These are phyloP conservation scores for Boletus reticulatus DNA, from an alignment of 768 basidiomycete genomes.

Conservation along the genomic window DNA sequence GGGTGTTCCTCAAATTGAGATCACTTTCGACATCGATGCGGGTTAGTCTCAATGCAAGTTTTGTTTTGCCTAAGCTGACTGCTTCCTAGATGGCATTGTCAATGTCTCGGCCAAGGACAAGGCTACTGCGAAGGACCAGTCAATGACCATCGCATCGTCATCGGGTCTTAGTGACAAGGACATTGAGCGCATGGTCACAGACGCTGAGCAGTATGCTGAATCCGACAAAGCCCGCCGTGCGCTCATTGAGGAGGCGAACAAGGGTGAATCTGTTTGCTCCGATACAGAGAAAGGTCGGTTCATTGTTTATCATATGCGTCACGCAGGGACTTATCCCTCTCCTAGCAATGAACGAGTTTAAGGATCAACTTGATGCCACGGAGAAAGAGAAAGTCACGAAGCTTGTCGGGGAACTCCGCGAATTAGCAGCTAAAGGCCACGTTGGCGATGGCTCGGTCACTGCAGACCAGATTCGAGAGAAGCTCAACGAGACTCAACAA, in stretches of 20 bases:
- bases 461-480: slow-evolving; percentile 85
- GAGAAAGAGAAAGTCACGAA: slow-evolving; percentile 95
- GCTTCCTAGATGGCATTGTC: slow-evolving; percentile 79
- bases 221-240: slow-evolving; percentile 82
- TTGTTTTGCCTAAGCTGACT: neutral
- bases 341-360: slow-evolving; percentile 93
- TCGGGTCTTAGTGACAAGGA: slow-evolving; percentile 96
- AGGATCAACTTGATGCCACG: slow-evolving; percentile 87
- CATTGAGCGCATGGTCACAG: slow-evolving; percentile 94
- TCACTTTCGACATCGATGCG: slow-evolving; percentile 97
- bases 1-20: slow-evolving; percentile 76
- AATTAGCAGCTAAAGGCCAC: slow-evolving; percentile 87
- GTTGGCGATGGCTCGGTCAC: slow-evolving; percentile 77
- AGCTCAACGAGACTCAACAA: slow-evolving; percentile 91
- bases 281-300: slow-evolving; percentile 92
- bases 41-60: slow-evolving; percentile 40
- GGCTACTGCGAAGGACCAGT: slow-evolving; percentile 87
- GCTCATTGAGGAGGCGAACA: slow-evolving; percentile 95
- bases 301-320: neutral
- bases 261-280: slow-evolving; percentile 88
- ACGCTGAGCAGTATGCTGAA: slow-evolving; percentile 93
- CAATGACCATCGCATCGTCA: slow-evolving; percentile 96
- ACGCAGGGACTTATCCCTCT: neutral
- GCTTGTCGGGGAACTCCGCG: slow-evolving; percentile 84
- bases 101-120: slow-evolving; percentile 96